phyloP scores from a whole-genome alignment of 2,329 filamentous ascomycete genomes.

The Sporothrix curviconia region DNA sequence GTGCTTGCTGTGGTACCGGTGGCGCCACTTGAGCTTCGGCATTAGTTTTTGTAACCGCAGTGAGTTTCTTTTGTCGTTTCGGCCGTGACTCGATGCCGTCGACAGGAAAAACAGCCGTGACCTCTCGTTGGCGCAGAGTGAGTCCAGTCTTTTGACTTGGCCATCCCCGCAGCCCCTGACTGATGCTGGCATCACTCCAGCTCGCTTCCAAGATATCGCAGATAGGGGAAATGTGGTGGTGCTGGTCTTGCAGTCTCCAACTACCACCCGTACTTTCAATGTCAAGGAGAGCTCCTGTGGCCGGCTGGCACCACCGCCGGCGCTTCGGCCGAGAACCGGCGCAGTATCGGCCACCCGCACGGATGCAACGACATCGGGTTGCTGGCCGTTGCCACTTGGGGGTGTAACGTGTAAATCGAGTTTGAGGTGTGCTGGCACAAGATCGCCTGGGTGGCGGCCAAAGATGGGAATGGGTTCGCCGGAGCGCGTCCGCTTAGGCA shows the following conservation, averaged over 20 bases:
- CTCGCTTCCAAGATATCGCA: not conserved
- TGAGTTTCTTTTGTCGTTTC: not conserved
- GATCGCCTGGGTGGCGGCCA: not conserved
- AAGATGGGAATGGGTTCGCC: not conserved
- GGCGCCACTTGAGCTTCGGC: not conserved
- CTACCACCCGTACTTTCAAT: not conserved
- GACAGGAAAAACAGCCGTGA: too few relatives aligned
- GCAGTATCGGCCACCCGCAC: not conserved
- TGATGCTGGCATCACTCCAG: not conserved
- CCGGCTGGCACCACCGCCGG: not conserved
- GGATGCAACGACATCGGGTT: not conserved
- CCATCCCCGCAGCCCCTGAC: not conserved
- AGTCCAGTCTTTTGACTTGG: not conserved
- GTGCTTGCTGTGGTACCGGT: not conserved
- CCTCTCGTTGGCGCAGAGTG: not conserved
- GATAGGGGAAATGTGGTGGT: too few relatives aligned
- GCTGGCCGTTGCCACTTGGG: not conserved
- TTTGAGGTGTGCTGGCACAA: not conserved
- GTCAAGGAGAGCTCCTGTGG: not conserved
- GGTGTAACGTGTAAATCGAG: not conserved
- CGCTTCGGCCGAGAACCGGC: not conserved
- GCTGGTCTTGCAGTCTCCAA: too few relatives aligned
- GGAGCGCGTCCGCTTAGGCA: conserved; percentile 3
- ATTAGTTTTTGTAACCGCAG: not conserved
- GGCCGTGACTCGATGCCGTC: not conserved